A percentile compares a stretch with the other conserved stretches of the same genome.
Conservation (phyloP, 2,329 filamentous ascomycete species). For the Diaporthe ampelina region DNA sequence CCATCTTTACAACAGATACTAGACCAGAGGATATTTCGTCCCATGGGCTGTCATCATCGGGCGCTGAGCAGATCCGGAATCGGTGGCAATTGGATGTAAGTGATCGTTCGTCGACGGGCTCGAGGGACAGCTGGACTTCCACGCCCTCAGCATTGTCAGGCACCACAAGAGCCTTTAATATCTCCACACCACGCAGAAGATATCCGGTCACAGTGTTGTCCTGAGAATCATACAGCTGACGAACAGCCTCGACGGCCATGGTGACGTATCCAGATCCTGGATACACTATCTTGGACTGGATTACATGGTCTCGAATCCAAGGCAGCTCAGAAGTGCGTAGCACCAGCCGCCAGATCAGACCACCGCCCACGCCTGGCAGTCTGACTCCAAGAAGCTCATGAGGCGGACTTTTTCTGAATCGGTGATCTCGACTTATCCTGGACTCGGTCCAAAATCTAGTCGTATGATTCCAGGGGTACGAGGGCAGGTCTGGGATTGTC, state of each 20-base stretch:
- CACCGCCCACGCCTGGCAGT: slow-evolving; percentile 47
- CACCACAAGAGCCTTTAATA: not conserved
- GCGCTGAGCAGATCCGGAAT: not conserved
- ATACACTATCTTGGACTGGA: slow-evolving; percentile 7
- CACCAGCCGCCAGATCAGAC: slow-evolving; percentile 52
- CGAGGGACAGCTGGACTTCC: not conserved
- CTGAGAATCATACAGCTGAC: not conserved
- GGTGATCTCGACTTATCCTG: slow-evolving; percentile 51
- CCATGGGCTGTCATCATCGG: not conserved
- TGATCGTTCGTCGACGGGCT: not conserved
- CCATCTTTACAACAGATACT: not conserved
- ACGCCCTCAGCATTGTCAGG: not conserved
- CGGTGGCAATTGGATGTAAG: not conserved
- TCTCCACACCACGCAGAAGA: not conserved
- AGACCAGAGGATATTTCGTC: slow-evolving; percentile 7
- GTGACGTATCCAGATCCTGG: slow-evolving; percentile 18
- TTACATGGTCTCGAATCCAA: slow-evolving; percentile 27
- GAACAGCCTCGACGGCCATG: slow-evolving; percentile 36
- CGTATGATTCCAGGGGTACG: slow-evolving; percentile 62
- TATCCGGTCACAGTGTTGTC: not conserved
- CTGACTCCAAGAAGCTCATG: slow-evolving; percentile 56
- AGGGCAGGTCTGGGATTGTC: slow-evolving; percentile 54
- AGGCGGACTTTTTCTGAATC: slow-evolving; percentile 51
- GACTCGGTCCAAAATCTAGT: slow-evolving; percentile 56
- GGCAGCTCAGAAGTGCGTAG: slow-evolving; percentile 43